Conservation (phyloP, 2,329 filamentous ascomycete species). For the Trichophyton mentagrophytes region DNA sequence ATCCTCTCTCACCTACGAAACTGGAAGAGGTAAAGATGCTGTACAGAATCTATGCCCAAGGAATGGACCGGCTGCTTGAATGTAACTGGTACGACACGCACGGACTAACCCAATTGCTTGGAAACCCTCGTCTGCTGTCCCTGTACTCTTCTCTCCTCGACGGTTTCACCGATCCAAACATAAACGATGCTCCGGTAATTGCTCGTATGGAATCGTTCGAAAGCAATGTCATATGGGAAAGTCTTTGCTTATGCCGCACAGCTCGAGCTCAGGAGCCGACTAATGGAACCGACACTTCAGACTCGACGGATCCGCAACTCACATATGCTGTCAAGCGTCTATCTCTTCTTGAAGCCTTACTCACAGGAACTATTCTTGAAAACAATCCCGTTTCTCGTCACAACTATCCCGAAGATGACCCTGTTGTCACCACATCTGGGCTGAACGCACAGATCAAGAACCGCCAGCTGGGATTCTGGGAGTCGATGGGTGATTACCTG, state of each 20-base stretch:
- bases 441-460: slow-evolving; percentile 13
- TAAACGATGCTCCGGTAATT: slow-evolving; percentile 26
- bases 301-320: slow-evolving; percentile 42
- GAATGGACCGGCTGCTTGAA: slow-evolving; percentile 65
- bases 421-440: slow-evolving; percentile 6
- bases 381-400: slow-evolving; percentile 33
- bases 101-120: slow-evolving; percentile 41
- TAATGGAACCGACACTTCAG: slow-evolving; percentile 24
- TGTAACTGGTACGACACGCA: slow-evolving; percentile 63
- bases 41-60: slow-evolving; percentile 63
- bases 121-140: slow-evolving; percentile 48
- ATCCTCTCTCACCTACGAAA: slow-evolving; percentile 31
- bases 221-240: slow-evolving; percentile 48
- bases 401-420: slow-evolving; percentile 11
- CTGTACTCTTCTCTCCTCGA: slow-evolving; percentile 54
- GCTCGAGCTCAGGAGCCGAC: slow-evolving; percentile 20
- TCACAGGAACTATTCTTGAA: slow-evolving; percentile 57
- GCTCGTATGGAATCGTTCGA: slow-evolving; percentile 41
- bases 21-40: slow-evolving; percentile 58
- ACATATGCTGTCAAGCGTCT: slow-evolving; percentile 57
- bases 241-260: slow-evolving; percentile 42
- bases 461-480: slow-evolving; percentile 72
- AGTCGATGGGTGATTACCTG: slow-evolving; percentile 59
- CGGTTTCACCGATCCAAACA: slow-evolving; percentile 30
- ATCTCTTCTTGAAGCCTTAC: slow-evolving; percentile 59